phyloP scores from a whole-genome alignment of 306 rosid genomes.

The Trifolium pratense region DNA sequence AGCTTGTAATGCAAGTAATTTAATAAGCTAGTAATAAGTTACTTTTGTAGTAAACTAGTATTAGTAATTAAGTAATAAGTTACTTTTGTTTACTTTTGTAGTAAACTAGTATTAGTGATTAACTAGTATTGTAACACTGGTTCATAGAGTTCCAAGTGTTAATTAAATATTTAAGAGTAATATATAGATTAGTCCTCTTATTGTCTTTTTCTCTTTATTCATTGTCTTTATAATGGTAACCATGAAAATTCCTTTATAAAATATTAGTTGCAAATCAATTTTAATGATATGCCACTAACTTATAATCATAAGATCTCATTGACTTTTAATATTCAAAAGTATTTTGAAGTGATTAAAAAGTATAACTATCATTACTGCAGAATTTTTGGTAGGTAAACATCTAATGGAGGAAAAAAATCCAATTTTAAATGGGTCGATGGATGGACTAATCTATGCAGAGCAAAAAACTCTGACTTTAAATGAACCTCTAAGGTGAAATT shows the following conservation, averaged over 20 bases:
- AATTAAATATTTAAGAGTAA: background rate
- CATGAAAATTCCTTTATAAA: conserved; percentile 1
- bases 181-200: background rate
- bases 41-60: background rate
- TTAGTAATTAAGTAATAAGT: background rate
- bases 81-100: background rate
- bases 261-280: conserved; percentile 21
- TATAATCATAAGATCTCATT: background rate
- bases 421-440: too few species aligned
- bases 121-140: background rate
- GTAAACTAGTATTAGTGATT: background rate
- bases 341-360: background rate
- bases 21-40: background rate
- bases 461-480: too few species aligned
- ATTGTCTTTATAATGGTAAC: conserved; percentile 16
- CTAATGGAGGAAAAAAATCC: too few species aligned
- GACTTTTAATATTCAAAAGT: background rate
- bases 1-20: conserved; percentile 34
- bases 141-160: background rate
- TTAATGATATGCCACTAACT: background rate
- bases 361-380: background rate
- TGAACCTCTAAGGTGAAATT: too few species aligned
- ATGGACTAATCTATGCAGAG: too few species aligned
- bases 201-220: background rate
- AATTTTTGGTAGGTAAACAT: conserved; percentile 14